Evolutionary conservation across 805 yeast genomes (phyloP), one percentile per base, ranked within the genome.

Genomic region (Blastobotrys terrestris): DNA sequence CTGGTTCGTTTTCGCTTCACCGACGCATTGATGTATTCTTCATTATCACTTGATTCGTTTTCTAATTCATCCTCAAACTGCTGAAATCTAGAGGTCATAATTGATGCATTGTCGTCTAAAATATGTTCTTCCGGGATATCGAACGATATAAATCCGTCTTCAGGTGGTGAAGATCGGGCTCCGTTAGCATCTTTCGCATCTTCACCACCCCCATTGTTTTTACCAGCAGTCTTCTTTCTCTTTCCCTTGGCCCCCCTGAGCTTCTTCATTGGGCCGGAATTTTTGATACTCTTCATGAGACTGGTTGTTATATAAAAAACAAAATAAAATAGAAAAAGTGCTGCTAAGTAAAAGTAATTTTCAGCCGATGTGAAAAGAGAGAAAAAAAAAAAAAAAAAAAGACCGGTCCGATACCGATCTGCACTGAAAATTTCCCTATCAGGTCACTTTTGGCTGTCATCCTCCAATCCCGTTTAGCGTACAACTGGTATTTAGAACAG

Each of bases 71-170:
- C 42, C 18, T 49, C 52, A 20, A 39, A 49, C n/a, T 35, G 42
- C 16, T 43, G n/a, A 31, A 49, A 49, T 3, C 48, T 49, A 11
- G 42, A 15, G 11, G 52, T 43, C 31, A 42, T 46, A 4, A 49
- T 42, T 7, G 48, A 43, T 11, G 41, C 43, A 8, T 18, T 18
- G 31, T 48, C 51, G 13, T 48, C 48, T n/a, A n/a, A 22, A 26
- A 19, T 35, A 2, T 39, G 43, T 18, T 35, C 8, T 11, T 47
- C 52, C 48, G 31, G 39, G 31, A 44, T 8, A 31, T 49, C 52
- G 7, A 49, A 20, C 2, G 52, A 16, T 14, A 49, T 43, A 18
- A 49, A 49, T 39, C 52, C 52, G 31, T 43, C 52, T 8, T 39
- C 46, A 3, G 19, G 41, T n/a, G n/a, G n/a, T n/a, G n/a, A n/a